Evolutionary conservation across 2,329 filamentous ascomycete species (phyloP).

Genomic region (Lecanicillium sp.): DNA sequence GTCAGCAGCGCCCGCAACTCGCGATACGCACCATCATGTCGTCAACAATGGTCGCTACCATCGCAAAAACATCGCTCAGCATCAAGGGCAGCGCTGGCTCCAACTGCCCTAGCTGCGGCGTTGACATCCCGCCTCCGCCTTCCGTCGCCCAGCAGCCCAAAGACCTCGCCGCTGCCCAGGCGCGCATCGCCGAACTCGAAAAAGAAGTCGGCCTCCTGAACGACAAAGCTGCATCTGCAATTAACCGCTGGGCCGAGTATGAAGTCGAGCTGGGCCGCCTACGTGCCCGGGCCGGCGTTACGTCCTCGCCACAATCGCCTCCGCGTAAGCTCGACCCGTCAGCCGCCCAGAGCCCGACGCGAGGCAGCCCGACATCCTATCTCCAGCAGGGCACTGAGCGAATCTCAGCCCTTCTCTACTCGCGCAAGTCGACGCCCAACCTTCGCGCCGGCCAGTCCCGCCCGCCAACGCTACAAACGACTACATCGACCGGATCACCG

Average conservation of each 20-base stretch:
- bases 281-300: conserved; percentile 31
- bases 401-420: conserved; percentile 39
- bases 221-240: conserved; percentile 60
- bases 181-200: conserved; percentile 63
- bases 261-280: conserved; percentile 67
- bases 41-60: conserved; percentile 30
- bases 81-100: conserved; percentile 23
- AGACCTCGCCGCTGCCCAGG: conserved; percentile 46
- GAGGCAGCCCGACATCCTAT: conserved; percentile 33
- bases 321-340: conserved; percentile 16
- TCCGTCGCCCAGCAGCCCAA: conserved; percentile 33
- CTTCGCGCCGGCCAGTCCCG: conserved; percentile 21
- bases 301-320: conserved; percentile 16
- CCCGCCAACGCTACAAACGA: conserved; percentile 18
- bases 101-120: conserved; percentile 49
- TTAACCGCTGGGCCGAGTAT: conserved; percentile 68
- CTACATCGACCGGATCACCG: background rate
- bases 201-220: conserved; percentile 64
- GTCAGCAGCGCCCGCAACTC: no score
- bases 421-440: conserved; percentile 42
- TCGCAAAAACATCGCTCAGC: conserved; percentile 23
- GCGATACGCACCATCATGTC: conserved; percentile 18
- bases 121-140: conserved; percentile 26
- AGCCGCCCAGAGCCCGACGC: conserved; percentile 27
- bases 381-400: conserved; percentile 39